Evolutionary conservation across 257 asterid genomes (phyloP).

Genomic region (Gardenia jasminoides): DNA sequence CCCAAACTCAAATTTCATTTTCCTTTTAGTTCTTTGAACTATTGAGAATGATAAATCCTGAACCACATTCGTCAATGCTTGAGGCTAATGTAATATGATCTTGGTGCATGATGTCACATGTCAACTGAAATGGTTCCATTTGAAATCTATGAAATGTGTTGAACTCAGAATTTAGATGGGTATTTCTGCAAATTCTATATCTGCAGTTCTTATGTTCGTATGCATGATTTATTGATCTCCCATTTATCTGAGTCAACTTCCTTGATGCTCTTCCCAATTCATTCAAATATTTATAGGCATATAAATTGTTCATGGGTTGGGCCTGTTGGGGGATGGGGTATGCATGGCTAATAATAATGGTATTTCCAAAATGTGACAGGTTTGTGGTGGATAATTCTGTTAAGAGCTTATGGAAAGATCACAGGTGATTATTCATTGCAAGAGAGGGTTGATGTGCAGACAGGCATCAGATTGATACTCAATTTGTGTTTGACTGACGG

Average conservation of each 20-base stretch:
- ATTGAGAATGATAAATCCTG: no score
- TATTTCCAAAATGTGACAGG: constrained; percentile 36
- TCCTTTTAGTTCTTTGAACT: not conserved
- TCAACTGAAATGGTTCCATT: not conserved
- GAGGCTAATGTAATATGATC: not conserved
- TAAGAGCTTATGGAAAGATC: constrained; percentile 75
- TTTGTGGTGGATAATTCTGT: constrained; percentile 77
- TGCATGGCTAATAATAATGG: not conserved
- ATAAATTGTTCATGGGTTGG: not conserved
- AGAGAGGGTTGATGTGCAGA: constrained; percentile 81
- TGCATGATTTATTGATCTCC: not conserved
- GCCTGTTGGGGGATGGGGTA: not conserved
- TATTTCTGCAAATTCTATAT: not conserved
- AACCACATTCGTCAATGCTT: not conserved
- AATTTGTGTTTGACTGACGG: constrained; percentile 64
- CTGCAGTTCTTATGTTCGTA: not conserved
- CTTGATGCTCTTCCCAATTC: not conserved
- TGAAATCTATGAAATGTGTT: not conserved
- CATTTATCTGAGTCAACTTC: not conserved
- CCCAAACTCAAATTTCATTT: not conserved
- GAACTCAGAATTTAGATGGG: not conserved
- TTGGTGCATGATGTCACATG: not conserved
- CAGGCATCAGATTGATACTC: constrained; percentile 61
- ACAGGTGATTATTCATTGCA: constrained; percentile 73
- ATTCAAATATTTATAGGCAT: not conserved